Evolutionary conservation across 495 filamentous ascomycete genomes (phyloP).

Genomic region (Neurospora intermedia): DNA sequence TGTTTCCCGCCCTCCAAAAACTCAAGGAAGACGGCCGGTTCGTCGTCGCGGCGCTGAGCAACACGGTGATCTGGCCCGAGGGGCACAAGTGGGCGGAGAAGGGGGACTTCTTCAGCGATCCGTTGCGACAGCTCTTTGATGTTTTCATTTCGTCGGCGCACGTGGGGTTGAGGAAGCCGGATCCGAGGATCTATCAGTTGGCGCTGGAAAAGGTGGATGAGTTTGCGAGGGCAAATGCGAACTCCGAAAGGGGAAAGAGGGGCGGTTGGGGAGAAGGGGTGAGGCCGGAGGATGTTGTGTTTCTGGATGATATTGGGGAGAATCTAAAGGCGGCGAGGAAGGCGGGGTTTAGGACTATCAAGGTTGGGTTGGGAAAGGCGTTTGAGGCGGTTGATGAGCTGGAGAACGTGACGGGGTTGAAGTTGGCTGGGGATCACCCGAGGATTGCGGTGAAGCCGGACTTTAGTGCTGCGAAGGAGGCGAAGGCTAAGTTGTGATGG

Average conservation of each 20-base stretch:
- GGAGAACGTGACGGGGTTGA: slow-evolving; percentile 40
- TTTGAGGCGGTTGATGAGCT: slow-evolving; percentile 56
- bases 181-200: slow-evolving; percentile 66
- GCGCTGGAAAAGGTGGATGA: slow-evolving; percentile 55
- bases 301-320: slow-evolving; percentile 92
- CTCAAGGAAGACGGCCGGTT: slow-evolving; percentile 52
- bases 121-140: slow-evolving; percentile 56
- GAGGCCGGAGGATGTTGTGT: slow-evolving; percentile 59
- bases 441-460: slow-evolving; percentile 31
- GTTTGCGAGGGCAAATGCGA: slow-evolving; percentile 38
- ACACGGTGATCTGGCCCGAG: slow-evolving; percentile 73
- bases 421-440: slow-evolving; percentile 34
- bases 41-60: slow-evolving; percentile 73
- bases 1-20: slow-evolving; percentile 72
- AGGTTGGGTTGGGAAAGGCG: slow-evolving; percentile 66
- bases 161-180: slow-evolving; percentile 80
- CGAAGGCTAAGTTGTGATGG: slow-evolving; percentile 29
- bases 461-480: slow-evolving; percentile 7
- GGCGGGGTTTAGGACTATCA: slow-evolving; percentile 72
- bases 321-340: slow-evolving; percentile 75
- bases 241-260: slow-evolving; percentile 22
- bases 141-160: slow-evolving; percentile 78
- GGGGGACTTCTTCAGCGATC: slow-evolving; percentile 30
- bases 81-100: slow-evolving; percentile 44
- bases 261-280: slow-evolving; percentile 44